A percentile compares a stretch with the other conserved stretches of the same genome.
Conservation (phyloP, 2,329 filamentous ascomycete genomes). For the Penicillium concentricum region DNA sequence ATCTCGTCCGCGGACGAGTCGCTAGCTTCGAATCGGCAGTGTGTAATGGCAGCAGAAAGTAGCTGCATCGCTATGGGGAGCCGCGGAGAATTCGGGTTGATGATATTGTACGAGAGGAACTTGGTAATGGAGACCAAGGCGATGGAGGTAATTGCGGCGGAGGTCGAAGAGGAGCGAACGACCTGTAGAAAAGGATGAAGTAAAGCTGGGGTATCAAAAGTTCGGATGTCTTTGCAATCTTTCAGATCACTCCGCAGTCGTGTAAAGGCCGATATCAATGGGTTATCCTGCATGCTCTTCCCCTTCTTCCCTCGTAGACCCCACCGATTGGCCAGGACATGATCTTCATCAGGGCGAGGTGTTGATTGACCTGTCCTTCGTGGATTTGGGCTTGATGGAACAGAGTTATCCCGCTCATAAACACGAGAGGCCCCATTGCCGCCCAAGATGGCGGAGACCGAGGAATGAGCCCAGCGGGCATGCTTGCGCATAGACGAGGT, state of each 20-base stretch:
- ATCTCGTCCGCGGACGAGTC: constrained; percentile 94
- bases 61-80: constrained; percentile 92
- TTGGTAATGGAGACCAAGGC: constrained; percentile 92
- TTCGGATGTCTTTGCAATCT: constrained; percentile 81
- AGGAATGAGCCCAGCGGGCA: constrained; percentile 92
- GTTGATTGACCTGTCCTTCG: constrained; percentile 25
- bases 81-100: constrained; percentile 78
- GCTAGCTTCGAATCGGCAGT: constrained; percentile 95
- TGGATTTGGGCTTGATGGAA: constrained; percentile 37
- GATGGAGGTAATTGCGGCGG: constrained; percentile 91
- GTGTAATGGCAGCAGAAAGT: constrained; percentile 89
- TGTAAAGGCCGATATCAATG: constrained; percentile 91
- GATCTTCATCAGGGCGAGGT: constrained; percentile 38
- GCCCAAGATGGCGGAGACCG: constrained; percentile 91
- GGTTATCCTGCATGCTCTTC: constrained; percentile 96
- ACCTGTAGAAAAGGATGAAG: constrained; percentile 95
- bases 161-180: constrained; percentile 92
- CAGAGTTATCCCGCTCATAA: constrained; percentile 44
- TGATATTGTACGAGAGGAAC: constrained; percentile 92
- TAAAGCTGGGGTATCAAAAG: constrained; percentile 84
- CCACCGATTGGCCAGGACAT: constrained; percentile 75
- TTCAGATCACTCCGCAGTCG: constrained; percentile 84
- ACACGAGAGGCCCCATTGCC: constrained; percentile 56
- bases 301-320: constrained; percentile 91
- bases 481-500: constrained; percentile 98